These are phyloP conservation scores for Pseudogymnoascus sp. DNA, from an alignment of 2,329 filamentous ascomycete species.

Conservation along the genomic window DNA sequence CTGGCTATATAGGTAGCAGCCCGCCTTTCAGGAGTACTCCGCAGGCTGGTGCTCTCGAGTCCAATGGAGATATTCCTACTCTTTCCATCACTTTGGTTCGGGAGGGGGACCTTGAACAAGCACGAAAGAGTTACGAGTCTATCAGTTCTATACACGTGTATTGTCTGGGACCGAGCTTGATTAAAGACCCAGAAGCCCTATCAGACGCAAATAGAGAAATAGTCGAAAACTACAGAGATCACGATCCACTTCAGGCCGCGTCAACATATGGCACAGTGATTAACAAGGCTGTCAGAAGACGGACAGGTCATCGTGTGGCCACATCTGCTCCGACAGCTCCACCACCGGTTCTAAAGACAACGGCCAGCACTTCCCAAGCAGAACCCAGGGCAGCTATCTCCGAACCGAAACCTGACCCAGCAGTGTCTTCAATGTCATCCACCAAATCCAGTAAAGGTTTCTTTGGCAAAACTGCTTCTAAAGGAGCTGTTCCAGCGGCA, in stretches of 20 bases:
- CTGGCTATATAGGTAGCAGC: slow-evolving; percentile 57
- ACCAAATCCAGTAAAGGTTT: slow-evolving; percentile 23
- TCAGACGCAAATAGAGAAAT: slow-evolving; percentile 61
- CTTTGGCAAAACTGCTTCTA: slow-evolving; percentile 30
- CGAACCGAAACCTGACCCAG: slow-evolving; percentile 16
- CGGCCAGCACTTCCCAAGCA: slow-evolving; percentile 9
- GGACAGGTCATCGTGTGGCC: slow-evolving; percentile 27
- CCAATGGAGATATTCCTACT: slow-evolving; percentile 32
- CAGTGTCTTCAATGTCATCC: slow-evolving; percentile 11
- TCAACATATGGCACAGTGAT: slow-evolving; percentile 65
- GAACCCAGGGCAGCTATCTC: slow-evolving; percentile 17
- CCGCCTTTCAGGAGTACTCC: slow-evolving; percentile 40
- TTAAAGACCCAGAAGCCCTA: slow-evolving; percentile 56
- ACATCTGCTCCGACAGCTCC: slow-evolving; percentile 26
- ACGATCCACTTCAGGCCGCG: slow-evolving; percentile 51
- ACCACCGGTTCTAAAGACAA: slow-evolving; percentile 31
- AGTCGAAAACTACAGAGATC: slow-evolving; percentile 43
- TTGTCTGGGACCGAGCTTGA: slow-evolving; percentile 57
- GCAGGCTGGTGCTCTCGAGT: slow-evolving; percentile 41
- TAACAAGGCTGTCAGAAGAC: slow-evolving; percentile 57
- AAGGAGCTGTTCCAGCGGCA: neutral
- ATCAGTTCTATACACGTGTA: slow-evolving; percentile 80
- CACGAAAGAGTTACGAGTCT: slow-evolving; percentile 46
- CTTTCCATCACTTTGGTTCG: slow-evolving; percentile 57
- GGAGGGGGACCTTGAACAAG: slow-evolving; percentile 60